Base-by-base conservation (phyloP, 345 rosid species). In the Durio zibethinus region DNA sequence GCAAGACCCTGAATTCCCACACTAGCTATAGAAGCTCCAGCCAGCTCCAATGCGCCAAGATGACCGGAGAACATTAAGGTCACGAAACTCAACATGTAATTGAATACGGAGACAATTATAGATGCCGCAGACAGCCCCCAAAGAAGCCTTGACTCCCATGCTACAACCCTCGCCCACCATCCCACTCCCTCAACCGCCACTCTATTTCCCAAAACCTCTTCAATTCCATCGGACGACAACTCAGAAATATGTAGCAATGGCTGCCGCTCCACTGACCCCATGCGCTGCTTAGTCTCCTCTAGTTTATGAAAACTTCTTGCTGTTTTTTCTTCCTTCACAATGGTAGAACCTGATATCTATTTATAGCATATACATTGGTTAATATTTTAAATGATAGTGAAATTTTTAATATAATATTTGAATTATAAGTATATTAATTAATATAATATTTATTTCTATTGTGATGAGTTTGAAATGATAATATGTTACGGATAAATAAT, bases 1-100 rank as follows among this genome's bases (percentile, higher is more conserved):
- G 98, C 96, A 60, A 95, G 97, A 20, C 99, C 99, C 76, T 95
- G 99, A 73, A 93, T 89, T 31, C 99, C 99, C 0, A 93, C 98
- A 53, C 89, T 86, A 42, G 99, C 94, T 36, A 93, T 83, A 2
- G 99, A 90, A 61, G 99, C 99, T 0, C 99, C 99, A 0, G 99
- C 99, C 20, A 95, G 90, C 86, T 91, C 84, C 59, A 91, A 67
- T 0, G 97, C 71, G 11, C 96, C 91, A 64, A 95, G 80, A 80
- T 91, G 96, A 4, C 99, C 99, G 0, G 85, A 56, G 78, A 95
- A 91, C 90, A 90, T 88, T 15, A 88, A 77, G 6, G 98, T 95
- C 40, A 89, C 94, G 71, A 95, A 95, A 45, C 88, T 89, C 71
- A 95, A 89, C 99, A 93, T 93, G 82, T 87, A 95, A 60, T 89